Conservation (phyloP, 208 protist species). For the Wallacemonas sp. region DNA sequence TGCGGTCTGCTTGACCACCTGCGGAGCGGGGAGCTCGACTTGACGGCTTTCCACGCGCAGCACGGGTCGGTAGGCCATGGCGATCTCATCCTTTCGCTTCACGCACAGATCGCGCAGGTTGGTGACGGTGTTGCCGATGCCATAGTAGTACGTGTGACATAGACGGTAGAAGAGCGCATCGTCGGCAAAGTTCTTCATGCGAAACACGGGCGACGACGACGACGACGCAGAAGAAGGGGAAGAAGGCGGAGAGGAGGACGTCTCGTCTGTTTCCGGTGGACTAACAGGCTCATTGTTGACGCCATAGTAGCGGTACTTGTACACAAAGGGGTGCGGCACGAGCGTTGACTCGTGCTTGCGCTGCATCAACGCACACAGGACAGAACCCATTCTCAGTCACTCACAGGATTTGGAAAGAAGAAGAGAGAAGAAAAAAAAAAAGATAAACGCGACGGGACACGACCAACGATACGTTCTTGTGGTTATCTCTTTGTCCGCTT, state of each 20-base stretch:
- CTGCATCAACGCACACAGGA: constrained; percentile 17
- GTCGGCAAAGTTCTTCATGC: constrained; percentile 10
- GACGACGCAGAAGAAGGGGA: neutral
- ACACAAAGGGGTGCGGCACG: constrained; percentile 18
- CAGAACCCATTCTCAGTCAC: constrained; percentile 11
- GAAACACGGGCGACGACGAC: constrained; percentile 1
- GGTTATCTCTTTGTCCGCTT: no score
- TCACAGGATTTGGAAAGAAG: no score
- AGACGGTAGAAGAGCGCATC: constrained; percentile 12
- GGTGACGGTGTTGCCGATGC: constrained; percentile 14
- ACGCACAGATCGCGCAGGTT: constrained; percentile 9
- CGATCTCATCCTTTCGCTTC: constrained; percentile 1
- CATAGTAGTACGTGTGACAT: constrained; percentile 19
- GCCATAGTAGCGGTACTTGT: constrained; percentile 21
- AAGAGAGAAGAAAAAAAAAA: constrained; percentile 24
- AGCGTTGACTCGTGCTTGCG: constrained; percentile 15
- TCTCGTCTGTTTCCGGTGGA: no score
- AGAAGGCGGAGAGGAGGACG: no score
- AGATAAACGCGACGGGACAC: constrained; percentile 14
- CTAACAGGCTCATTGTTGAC: constrained; percentile 19
- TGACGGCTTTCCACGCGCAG: neutral
- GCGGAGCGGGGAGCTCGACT: neutral
- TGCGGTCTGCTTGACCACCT: neutral
- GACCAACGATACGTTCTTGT: neutral
- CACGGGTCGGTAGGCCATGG: constrained; percentile 18